phyloP scores from a whole-genome alignment of 306 rosid species.

The Mimosa pudica region DNA sequence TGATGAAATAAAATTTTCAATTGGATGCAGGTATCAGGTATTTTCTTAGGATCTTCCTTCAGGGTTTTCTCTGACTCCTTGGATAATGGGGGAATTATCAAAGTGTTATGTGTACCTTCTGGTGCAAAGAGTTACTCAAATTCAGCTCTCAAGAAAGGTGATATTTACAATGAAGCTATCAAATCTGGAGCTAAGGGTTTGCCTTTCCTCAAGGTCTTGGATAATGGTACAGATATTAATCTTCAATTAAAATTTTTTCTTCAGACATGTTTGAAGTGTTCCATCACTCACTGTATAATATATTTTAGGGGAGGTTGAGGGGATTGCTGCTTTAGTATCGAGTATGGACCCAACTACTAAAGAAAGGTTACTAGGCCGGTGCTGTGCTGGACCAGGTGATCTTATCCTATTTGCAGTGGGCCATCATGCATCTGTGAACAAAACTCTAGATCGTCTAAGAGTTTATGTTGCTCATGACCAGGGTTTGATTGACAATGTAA shows the following conservation, averaged over 20 bases:
- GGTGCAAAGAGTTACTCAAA: slow-evolving; percentile 85
- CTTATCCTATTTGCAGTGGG: slow-evolving; percentile 84
- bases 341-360: slow-evolving; percentile 64
- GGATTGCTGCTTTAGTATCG: slow-evolving; percentile 78
- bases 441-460: slow-evolving; percentile 82
- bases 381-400: slow-evolving; percentile 73
- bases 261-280: slow-evolving; percentile 23
- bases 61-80: slow-evolving; percentile 81
- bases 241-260: slow-evolving; percentile 11
- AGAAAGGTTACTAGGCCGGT: slow-evolving; percentile 53
- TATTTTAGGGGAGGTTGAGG: slow-evolving; percentile 73
- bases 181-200: slow-evolving; percentile 94
- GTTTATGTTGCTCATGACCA: slow-evolving; percentile 69
- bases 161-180: slow-evolving; percentile 67
- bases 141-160: slow-evolving; percentile 89
- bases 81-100: slow-evolving; percentile 73
- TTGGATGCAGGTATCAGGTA: slow-evolving; percentile 76
- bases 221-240: slow-evolving; percentile 58
- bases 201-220: slow-evolving; percentile 82
- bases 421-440: slow-evolving; percentile 63
- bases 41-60: slow-evolving; percentile 75
- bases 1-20: slow-evolving; percentile 22
- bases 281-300: slow-evolving; percentile 27
- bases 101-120: slow-evolving; percentile 74
- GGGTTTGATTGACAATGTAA: slow-evolving; percentile 77